Conservation (phyloP, 139 green algal species). For the Medakamo hakoo region DNA sequence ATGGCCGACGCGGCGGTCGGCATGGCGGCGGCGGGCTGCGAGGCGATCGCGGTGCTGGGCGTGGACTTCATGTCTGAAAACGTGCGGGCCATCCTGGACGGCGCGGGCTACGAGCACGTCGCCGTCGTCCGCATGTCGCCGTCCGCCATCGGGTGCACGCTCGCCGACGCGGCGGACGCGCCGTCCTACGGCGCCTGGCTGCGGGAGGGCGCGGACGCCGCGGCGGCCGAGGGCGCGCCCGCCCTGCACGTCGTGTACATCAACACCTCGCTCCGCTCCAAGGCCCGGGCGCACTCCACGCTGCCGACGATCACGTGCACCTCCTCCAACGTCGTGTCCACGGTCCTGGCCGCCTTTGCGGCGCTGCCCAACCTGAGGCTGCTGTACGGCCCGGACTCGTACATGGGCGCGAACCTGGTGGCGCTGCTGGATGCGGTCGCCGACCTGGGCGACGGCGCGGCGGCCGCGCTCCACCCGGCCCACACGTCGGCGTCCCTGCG, state of each 20-base stretch:
- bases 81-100: conserved; percentile 86
- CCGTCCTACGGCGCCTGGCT: conserved; percentile 61
- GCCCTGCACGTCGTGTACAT: conserved; percentile 77
- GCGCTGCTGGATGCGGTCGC: too few relatives aligned
- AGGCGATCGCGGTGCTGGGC: conserved; percentile 71
- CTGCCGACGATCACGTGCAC: conserved; percentile 99
- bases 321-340: conserved; percentile 96
- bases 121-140: conserved; percentile 53
- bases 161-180: conserved; percentile 84
- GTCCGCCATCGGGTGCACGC: conserved; percentile 80
- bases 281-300: conserved; percentile 57
- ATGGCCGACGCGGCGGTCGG: conserved; percentile 70
- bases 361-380: too few relatives aligned
- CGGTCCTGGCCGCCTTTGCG: conserved; percentile 78
- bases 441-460: conserved; percentile 60
- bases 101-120: conserved; percentile 48
- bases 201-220: conserved; percentile 22
- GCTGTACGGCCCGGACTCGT: too few relatives aligned
- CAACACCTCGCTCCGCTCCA: conserved; percentile 92
- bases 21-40: conserved; percentile 76
- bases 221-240: conserved; percentile 7
- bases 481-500: conserved; percentile 24
- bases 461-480: conserved; percentile 53
- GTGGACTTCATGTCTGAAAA: conserved; percentile 99
- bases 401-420: too few relatives aligned